These are phyloP conservation scores for Rhodosporidiobolus odoratus DNA, from an alignment of 768 basidiomycete species.

Conservation along the genomic window DNA sequence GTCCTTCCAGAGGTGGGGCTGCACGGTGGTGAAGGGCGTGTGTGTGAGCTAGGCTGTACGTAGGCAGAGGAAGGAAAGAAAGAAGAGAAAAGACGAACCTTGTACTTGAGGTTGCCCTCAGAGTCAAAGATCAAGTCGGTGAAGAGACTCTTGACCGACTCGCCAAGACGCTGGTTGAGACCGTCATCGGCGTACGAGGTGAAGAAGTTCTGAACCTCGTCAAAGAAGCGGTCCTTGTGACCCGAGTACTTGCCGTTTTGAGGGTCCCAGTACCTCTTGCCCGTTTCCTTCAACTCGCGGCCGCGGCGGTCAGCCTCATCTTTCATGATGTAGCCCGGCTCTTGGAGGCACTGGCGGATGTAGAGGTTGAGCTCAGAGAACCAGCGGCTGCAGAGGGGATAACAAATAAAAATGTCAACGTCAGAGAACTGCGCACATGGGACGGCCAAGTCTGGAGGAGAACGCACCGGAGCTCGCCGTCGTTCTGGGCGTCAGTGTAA, in stretches of 20 bases:
- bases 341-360: conserved; percentile 40
- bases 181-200: conserved; percentile 77
- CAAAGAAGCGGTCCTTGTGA: conserved; percentile 76
- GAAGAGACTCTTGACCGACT: conserved; percentile 61
- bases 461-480: conserved; percentile 62
- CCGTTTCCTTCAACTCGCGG: conserved; percentile 60
- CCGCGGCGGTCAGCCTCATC: conserved; percentile 66
- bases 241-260: conserved; percentile 56
- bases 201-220: conserved; percentile 70
- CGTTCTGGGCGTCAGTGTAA: conserved; percentile 66
- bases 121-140: conserved; percentile 74
- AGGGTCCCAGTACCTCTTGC: conserved; percentile 68
- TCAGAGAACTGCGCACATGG: no score
- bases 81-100: conserved; percentile 51
- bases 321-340: conserved; percentile 64
- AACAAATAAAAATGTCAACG: not conserved
- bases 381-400: conserved; percentile 23
- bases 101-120: conserved; percentile 81
- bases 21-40: no score
- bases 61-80: conserved; percentile 40
- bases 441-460: not conserved
- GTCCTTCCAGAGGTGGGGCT: conserved; percentile 70
- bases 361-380: conserved; percentile 40
- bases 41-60: no score
- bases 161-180: conserved; percentile 64